Evolutionary conservation across 1,139 yeast genomes (phyloP), one percentile per base, ranked within the genome.

Genomic region (Saccharomyces pastorianus): DNA sequence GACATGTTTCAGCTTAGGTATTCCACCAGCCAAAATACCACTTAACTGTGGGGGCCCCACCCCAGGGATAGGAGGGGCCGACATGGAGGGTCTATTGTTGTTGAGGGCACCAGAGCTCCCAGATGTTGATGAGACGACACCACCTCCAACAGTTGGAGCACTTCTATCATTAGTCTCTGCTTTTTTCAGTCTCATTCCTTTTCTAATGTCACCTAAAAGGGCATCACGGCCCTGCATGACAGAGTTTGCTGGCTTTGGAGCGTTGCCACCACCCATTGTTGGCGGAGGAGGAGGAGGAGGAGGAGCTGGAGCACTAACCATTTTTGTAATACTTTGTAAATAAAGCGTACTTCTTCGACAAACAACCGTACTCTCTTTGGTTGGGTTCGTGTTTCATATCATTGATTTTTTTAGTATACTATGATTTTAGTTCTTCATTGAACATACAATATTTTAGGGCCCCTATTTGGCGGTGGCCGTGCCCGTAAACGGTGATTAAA

Each of bases 11-110:
- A 89, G 74, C 64, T 86, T 88, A 7, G 96, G 96, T 68, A 89
- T 78, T 1, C 96, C 96, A 9, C 88, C 90, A 7, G 96, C 95
- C 69, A 88, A 83, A 14, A 88, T 78, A 55, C 86, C 93, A 25
- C 91, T 95, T 58, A 88, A 71, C 56, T 75, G 74, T 0, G 78
- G 79, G 7, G 70, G 76, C 11, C 71, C 70, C 6, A 74, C 67
- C 5, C 67, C 69, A 9, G 73, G 65, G 14, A 67, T 63, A 5
- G 69, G 55, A 2, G 71, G 68, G 2, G 65, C 61, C 0, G 62
- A 58, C 28, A 51, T 11, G 1, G 67, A 34, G 1, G 61, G 57
- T 0, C 62, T 55, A 4, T 64, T 47, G 6, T 55, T 50, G 4
- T 50, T 32, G 9, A 59, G 27, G 5, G 62, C 42, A 4, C 65